phyloP scores from a whole-genome alignment of 495 filamentous ascomycete species.

The Hypoxylon lenormandii region DNA sequence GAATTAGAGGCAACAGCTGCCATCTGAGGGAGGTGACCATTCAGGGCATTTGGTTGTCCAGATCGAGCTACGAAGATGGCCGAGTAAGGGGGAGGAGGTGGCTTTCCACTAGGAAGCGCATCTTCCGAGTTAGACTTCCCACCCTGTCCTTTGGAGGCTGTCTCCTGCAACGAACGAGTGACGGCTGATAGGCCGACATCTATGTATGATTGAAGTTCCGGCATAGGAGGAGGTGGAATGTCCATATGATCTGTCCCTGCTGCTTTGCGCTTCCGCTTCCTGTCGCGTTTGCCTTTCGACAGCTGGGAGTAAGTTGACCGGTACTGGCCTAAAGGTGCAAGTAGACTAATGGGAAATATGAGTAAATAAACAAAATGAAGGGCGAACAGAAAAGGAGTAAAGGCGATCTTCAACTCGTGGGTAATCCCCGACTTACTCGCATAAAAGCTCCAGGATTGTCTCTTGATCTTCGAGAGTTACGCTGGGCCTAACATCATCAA shows the following conservation, averaged over 20 bases:
- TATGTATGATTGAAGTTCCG: conserved; percentile 64
- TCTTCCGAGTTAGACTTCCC: conserved; percentile 5
- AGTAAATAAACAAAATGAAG: neutral
- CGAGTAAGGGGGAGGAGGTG: conserved; percentile 49
- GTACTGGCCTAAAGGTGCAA: conserved; percentile 68
- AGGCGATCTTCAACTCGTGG: neutral
- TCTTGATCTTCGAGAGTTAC: conserved; percentile 63
- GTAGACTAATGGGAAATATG: conserved; percentile 57
- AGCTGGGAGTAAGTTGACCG: conserved; percentile 59
- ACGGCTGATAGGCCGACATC: conserved; percentile 70
- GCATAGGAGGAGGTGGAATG: conserved; percentile 51
- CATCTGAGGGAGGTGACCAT: conserved; percentile 72
- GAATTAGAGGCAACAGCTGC: conserved; percentile 63
- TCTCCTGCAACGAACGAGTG: conserved; percentile 64
- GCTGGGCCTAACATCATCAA: conserved; percentile 57
- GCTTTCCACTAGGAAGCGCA: conserved; percentile 3
- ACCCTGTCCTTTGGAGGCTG: conserved; percentile 42
- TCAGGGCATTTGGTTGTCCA: conserved; percentile 62
- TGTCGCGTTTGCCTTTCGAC: conserved; percentile 66
- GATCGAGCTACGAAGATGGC: conserved; percentile 67
- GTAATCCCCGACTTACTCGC: conserved; percentile 57
- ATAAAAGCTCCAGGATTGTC: conserved; percentile 67
- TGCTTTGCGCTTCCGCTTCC: conserved; percentile 60
- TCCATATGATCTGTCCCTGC: conserved; percentile 16
- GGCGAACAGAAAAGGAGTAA: neutral